Percentiles rank a stretch among this genome's conserved stretches.
Conservation (phyloP, 805 yeast genomes). For the Cyberlindnera euphorbiiphila region DNA sequence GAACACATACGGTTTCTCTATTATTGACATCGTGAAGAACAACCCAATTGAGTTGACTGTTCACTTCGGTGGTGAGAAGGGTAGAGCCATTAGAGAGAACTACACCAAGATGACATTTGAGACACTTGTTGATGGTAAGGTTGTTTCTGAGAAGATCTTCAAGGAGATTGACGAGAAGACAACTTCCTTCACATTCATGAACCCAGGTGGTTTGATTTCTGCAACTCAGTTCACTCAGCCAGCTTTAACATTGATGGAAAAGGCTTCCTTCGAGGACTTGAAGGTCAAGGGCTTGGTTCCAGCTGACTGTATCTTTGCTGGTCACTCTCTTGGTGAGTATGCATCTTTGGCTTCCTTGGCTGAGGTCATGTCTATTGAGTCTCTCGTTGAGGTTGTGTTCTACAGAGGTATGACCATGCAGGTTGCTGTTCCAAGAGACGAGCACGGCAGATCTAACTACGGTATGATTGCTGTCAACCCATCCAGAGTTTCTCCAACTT, state of each 20-base stretch:
- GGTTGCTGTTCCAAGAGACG: constrained; percentile 98
- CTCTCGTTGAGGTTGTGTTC: constrained; percentile 94
- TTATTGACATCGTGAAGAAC: constrained; percentile 89
- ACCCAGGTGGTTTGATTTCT: constrained; percentile 92
- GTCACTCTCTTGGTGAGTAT: constrained; percentile 98
- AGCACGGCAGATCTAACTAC: constrained; percentile 91
- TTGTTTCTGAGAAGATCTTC: constrained; percentile 91
- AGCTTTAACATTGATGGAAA: constrained; percentile 98
- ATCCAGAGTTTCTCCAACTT: constrained; percentile 81
- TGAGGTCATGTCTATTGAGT: constrained; percentile 98
- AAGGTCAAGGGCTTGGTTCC: constrained; percentile 94
- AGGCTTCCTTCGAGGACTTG: constrained; percentile 97
- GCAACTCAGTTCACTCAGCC: constrained; percentile 99
- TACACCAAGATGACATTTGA: constrained; percentile 97
- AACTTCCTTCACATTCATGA: constrained; percentile 80
- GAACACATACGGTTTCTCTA: constrained; percentile 94
- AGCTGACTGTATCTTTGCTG: constrained; percentile 91
- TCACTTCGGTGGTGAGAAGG: constrained; percentile 97
- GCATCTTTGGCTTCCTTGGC: constrained; percentile 96
- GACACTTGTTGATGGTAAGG: constrained; percentile 79
- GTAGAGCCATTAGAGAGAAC: constrained; percentile 90
- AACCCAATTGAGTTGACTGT: constrained; percentile 95
- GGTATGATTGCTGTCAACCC: constrained; percentile 99
- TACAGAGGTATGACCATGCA: constrained; percentile 99
- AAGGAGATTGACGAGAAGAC: constrained; percentile 82